phyloP scores from a whole-genome alignment of 495 filamentous ascomycete genomes.

The Penicillium coffeae region DNA sequence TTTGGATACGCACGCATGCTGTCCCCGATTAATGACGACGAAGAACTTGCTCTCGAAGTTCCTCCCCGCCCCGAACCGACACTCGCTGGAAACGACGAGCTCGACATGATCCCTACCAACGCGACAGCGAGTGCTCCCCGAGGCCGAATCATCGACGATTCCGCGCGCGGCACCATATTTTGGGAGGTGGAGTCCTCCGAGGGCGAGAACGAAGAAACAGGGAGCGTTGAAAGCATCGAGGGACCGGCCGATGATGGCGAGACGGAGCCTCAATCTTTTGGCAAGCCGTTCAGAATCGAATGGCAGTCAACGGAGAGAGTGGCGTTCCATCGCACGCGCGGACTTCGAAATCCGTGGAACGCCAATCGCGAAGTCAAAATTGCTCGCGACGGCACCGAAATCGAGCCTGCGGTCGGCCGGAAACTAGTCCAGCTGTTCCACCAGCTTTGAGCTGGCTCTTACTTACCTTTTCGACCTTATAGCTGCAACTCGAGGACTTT shows the following conservation, averaged over 20 bases:
- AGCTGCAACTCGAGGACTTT: no score
- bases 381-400: conserved; percentile 89
- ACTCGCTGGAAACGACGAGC: conserved; percentile 50
- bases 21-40: conserved; percentile 76
- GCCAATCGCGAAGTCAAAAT: conserved; percentile 95
- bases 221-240: conserved; percentile 33
- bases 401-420: conserved; percentile 79
- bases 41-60: conserved; percentile 58
- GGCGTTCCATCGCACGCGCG: conserved; percentile 87
- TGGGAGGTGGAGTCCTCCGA: conserved; percentile 80
- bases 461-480: no score
- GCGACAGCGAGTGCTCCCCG: conserved; percentile 77
- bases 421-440: conserved; percentile 78
- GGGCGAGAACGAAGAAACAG: conserved; percentile 35
- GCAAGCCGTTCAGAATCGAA: conserved; percentile 88
- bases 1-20: conserved; percentile 94
- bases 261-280: conserved; percentile 63
- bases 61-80: conserved; percentile 48
- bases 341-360: conserved; percentile 94
- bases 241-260: conserved; percentile 40
- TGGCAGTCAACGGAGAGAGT: conserved; percentile 85
- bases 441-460: conserved; percentile 3
- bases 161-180: conserved; percentile 88
- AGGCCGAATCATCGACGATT: conserved; percentile 90
- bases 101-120: conserved; percentile 67